A percentile compares a stretch with the other conserved stretches of the same genome.
phyloP scores from a whole-genome alignment of 805 yeast genomes.

The Sugiyamaella boreocaroliniensis region DNA sequence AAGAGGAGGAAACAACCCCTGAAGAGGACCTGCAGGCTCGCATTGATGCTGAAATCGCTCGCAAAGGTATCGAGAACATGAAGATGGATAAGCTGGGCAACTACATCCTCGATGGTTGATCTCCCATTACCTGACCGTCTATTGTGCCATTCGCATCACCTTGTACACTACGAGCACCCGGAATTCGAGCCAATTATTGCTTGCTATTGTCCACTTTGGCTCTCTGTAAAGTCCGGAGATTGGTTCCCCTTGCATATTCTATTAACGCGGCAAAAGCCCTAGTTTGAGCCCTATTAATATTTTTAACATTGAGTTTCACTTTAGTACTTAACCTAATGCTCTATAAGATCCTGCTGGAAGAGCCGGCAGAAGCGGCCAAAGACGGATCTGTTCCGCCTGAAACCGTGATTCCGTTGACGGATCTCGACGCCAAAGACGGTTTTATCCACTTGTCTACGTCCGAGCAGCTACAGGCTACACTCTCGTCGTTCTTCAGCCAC shows the following conservation, averaged over 20 bases:
- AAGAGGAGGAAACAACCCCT: conserved; percentile 19
- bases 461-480: conserved; percentile 21
- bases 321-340: conserved; percentile 22
- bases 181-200: neutral
- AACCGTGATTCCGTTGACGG: conserved; percentile 20
- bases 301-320: neutral
- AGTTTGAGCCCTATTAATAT: neutral
- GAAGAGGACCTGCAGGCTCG: conserved; percentile 32
- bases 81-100: conserved; percentile 81
- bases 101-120: conserved; percentile 50
- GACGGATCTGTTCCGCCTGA: conserved; percentile 18
- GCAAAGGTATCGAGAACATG: conserved; percentile 37
- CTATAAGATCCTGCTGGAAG: conserved; percentile 19
- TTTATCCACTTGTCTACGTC: conserved; percentile 25
- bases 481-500: conserved; percentile 18
- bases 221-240: no score
- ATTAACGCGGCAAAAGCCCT: neutral
- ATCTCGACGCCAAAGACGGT: conserved; percentile 25
- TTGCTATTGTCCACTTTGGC: neutral
- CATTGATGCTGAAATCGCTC: conserved; percentile 29
- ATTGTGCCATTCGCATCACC: no score
- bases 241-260: neutral
- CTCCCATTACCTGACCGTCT: neutral
- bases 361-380: conserved; percentile 22
- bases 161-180: neutral